These are phyloP conservation scores for Xylaria sp. DNA, from an alignment of 2,329 filamentous ascomycete genomes.

Conservation along the genomic window DNA sequence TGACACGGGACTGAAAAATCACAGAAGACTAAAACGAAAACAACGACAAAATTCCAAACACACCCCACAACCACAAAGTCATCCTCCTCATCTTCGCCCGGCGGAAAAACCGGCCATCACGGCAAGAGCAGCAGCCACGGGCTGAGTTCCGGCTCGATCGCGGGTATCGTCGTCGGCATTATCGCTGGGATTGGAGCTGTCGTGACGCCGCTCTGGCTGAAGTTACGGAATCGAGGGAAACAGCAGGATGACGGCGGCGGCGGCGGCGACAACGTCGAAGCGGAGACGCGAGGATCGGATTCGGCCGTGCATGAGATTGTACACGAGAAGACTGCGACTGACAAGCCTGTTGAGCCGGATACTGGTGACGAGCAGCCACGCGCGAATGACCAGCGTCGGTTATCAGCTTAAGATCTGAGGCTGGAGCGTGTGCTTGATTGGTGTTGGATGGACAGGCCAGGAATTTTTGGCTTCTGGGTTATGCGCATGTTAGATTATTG, in stretches of 20 bases:
- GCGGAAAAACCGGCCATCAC: slow-evolving; percentile 1
- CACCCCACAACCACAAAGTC: not conserved
- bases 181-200: slow-evolving; percentile 5
- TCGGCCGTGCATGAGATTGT: not conserved
- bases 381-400: not conserved
- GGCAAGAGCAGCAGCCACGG: not conserved
- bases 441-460: not conserved
- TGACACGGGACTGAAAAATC: not conserved
- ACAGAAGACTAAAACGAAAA: slow-evolving; percentile 8
- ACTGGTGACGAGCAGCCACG: not conserved
- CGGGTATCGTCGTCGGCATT: slow-evolving; percentile 27
- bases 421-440: not conserved
- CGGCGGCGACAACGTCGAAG: not conserved
- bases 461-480: not conserved
- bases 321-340: not conserved
- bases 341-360: not conserved
- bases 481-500: not conserved
- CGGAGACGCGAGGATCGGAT: not conserved
- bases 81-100: not conserved
- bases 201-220: not conserved
- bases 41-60: not conserved
- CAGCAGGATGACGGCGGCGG: not conserved
- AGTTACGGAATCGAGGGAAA: not conserved
- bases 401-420: slow-evolving; percentile 2
- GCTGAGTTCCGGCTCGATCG: slow-evolving; percentile 15